phyloP scores from a whole-genome alignment of 2,329 filamentous ascomycete species.

The Corniculantispora saksenae region DNA sequence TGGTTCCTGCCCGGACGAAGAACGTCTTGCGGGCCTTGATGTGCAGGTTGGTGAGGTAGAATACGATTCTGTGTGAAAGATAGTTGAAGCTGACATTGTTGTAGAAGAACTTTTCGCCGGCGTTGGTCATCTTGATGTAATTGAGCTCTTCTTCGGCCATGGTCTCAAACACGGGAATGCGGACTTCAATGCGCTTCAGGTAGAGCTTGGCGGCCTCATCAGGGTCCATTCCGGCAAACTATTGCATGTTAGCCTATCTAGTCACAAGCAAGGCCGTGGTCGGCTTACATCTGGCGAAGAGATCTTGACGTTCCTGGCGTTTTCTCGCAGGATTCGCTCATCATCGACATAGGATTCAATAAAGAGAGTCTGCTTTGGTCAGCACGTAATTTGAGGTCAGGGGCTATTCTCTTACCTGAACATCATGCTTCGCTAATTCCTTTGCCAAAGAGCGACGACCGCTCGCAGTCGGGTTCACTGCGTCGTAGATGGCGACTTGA shows the following conservation, averaged over 20 bases:
- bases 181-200: constrained; percentile 81
- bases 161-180: constrained; percentile 94
- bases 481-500: constrained; percentile 97
- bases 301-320: constrained; percentile 96
- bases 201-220: constrained; percentile 93
- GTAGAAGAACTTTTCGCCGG: constrained; percentile 87
- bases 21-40: constrained; percentile 94
- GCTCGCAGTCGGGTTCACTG: constrained; percentile 86
- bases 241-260: constrained; percentile 18
- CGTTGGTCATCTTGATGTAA: constrained; percentile 99
- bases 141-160: constrained; percentile 94
- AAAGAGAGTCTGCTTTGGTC: constrained; percentile 75
- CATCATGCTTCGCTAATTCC: constrained; percentile 96
- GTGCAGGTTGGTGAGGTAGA: constrained; percentile 95
- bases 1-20: constrained; percentile 85
- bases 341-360: constrained; percentile 96
- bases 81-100: constrained; percentile 98
- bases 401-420: constrained; percentile 66
- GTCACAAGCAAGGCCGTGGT: background rate
- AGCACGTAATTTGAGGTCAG: no score
- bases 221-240: constrained; percentile 89
- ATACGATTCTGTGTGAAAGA: constrained; percentile 93
- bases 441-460: constrained; percentile 85
- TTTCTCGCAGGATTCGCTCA: constrained; percentile 90
- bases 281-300: constrained; percentile 83